A percentile compares a stretch with the other conserved stretches of the same genome.
Evolutionary conservation across 129 eudicot species (phyloP).

Genomic region (Artemisia tridentata): DNA sequence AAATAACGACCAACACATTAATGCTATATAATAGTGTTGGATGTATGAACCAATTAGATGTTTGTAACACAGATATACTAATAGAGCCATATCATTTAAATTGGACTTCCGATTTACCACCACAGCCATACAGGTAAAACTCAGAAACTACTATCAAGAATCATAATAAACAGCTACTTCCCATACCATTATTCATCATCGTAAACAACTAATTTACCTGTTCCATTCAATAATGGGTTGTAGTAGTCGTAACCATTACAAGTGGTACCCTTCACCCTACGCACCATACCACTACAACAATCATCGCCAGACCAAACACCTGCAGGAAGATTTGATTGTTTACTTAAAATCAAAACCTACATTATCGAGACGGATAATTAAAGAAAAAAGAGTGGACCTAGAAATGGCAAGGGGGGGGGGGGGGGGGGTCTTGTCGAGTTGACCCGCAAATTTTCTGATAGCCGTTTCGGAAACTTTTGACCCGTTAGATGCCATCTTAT

Average conservation of each 20-base stretch:
- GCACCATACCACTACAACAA: not conserved
- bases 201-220: not conserved
- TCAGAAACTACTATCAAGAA: not conserved
- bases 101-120: not conserved
- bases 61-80: not conserved
- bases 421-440: too few relatives aligned
- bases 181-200: too few relatives aligned
- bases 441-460: too few relatives aligned
- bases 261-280: not conserved
- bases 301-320: not conserved
- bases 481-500: too few relatives aligned
- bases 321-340: not conserved
- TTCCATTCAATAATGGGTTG: not conserved
- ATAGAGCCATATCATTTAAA: not conserved
- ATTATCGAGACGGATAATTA: not conserved
- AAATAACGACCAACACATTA: too few relatives aligned
- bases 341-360: not conserved
- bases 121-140: not conserved
- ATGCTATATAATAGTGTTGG: not conserved
- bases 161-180: too few relatives aligned
- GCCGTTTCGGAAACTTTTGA: too few relatives aligned
- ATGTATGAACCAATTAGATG: constrained; percentile 1
- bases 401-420: too few relatives aligned
- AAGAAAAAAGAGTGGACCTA: too few relatives aligned
- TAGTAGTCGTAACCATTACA: not conserved